These are phyloP conservation scores for Vitis rotundifolia DNA, from an alignment of 164 flowering plant species.

Conservation along the genomic window DNA sequence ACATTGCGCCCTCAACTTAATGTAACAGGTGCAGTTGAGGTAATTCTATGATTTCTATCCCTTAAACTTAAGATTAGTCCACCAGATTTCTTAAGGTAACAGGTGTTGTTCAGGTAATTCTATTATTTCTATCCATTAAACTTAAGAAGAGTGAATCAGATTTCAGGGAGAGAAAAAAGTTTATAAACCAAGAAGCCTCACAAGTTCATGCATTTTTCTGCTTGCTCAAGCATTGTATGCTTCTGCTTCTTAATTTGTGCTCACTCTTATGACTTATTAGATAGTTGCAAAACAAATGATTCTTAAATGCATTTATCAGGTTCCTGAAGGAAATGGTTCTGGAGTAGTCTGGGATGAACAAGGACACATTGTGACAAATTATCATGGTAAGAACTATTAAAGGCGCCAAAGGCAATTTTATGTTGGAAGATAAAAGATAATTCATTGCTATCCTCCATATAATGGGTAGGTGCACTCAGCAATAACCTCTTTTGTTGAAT, in stretches of 20 bases:
- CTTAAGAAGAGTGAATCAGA: too few relatives aligned
- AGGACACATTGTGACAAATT: slow-evolving; percentile 92
- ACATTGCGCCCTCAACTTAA: slow-evolving; percentile 92
- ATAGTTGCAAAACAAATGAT: neutral
- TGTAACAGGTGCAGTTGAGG: slow-evolving; percentile 91
- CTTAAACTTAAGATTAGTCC: neutral
- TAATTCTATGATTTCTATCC: slow-evolving; percentile 17
- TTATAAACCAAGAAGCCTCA: neutral
- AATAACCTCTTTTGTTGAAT: too few relatives aligned
- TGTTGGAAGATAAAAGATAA: neutral
- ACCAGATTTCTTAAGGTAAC: too few relatives aligned
- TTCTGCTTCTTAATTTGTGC: neutral
- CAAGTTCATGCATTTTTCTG: neutral
- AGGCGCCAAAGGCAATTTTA: neutral
- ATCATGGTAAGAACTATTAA: slow-evolving; percentile 65
- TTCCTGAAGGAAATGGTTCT: slow-evolving; percentile 99
- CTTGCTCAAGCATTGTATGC: neutral
- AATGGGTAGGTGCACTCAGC: neutral
- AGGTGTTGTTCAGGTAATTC: too few relatives aligned
- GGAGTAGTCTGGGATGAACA: slow-evolving; percentile 92
- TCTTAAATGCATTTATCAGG: slow-evolving; percentile 30
- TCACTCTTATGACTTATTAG: slow-evolving; percentile 4
- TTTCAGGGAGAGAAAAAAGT: neutral
- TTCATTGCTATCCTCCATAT: neutral
- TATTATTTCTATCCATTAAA: too few relatives aligned